Conservation (phyloP, 805 yeast species). For the Candida yuanshanica region DNA sequence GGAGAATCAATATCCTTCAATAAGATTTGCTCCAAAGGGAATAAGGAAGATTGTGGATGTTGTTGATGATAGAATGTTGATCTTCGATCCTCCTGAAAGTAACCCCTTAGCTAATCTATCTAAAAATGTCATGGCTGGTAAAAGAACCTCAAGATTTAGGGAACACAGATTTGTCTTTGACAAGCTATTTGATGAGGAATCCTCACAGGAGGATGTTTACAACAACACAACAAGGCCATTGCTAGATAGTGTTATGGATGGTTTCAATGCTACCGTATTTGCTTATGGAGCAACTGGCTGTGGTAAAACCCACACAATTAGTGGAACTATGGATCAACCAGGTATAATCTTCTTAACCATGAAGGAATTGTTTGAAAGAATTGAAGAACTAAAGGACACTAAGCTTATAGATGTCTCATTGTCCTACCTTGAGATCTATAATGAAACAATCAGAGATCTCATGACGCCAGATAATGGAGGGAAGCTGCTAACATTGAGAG, state of each 20-base stretch:
- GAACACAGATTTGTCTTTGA: conserved; percentile 85
- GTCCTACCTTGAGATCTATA: conserved; percentile 83
- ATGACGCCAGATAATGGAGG: conserved; percentile 48
- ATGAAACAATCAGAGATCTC: conserved; percentile 81
- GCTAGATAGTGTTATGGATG: conserved; percentile 70
- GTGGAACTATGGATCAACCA: conserved; percentile 67
- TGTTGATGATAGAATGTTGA: conserved; percentile 79
- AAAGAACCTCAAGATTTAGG: conserved; percentile 42
- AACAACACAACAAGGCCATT: conserved; percentile 62
- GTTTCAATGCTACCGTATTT: conserved; percentile 85
- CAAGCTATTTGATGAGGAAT: conserved; percentile 58
- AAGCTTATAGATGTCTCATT: conserved; percentile 55
- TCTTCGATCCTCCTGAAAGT: conserved; percentile 78
- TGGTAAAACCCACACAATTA: conserved; percentile 91
- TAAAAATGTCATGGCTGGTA: conserved; percentile 28
- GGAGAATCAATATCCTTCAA: conserved; percentile 17
- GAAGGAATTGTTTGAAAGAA: conserved; percentile 63
- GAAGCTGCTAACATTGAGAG: conserved; percentile 56
- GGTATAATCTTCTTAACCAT: conserved; percentile 78
- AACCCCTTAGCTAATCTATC: conserved; percentile 43
- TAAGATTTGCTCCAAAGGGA: conserved; percentile 36
- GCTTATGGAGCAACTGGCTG: conserved; percentile 98
- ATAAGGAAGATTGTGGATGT: conserved; percentile 69
- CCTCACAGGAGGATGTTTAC: conserved; percentile 66
- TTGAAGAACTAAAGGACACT: conserved; percentile 50